Conservation (phyloP, 805 yeast genomes). For the Candida sonorensis region DNA sequence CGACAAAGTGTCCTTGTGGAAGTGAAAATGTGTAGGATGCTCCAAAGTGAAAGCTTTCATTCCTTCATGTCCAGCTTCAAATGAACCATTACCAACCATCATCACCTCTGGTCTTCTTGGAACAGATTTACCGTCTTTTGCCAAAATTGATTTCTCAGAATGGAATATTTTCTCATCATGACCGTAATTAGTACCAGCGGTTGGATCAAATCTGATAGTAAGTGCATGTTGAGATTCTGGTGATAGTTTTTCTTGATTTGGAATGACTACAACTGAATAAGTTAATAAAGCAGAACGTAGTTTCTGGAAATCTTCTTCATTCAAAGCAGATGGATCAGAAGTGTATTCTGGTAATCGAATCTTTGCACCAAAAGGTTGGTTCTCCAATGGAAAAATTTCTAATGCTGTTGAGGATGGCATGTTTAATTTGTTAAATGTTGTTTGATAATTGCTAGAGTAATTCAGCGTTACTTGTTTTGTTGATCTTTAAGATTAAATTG, state of each 20-base stretch:
- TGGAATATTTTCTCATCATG: slow-evolving; percentile 72
- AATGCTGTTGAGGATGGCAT: slow-evolving; percentile 22
- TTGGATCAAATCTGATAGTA: slow-evolving; percentile 74
- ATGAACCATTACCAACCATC: slow-evolving; percentile 77
- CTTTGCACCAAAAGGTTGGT: slow-evolving; percentile 62
- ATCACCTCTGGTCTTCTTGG: slow-evolving; percentile 86
- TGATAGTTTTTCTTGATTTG: slow-evolving; percentile 56
- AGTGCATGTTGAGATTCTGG: slow-evolving; percentile 73
- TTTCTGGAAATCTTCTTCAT: slow-evolving; percentile 55
- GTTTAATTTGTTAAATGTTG: not conserved
- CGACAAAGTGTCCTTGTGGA: slow-evolving; percentile 63
- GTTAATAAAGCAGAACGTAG: slow-evolving; percentile 60
- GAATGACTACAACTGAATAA: slow-evolving; percentile 68
- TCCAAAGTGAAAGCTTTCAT: slow-evolving; percentile 52
- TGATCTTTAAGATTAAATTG: no score
- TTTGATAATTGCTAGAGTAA: not conserved
- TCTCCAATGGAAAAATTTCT: slow-evolving; percentile 39
- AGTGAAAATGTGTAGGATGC: slow-evolving; percentile 79
- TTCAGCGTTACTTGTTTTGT: no score
- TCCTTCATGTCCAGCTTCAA: slow-evolving; percentile 36
- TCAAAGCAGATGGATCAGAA: slow-evolving; percentile 65
- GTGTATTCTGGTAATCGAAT: slow-evolving; percentile 60
- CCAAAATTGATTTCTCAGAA: slow-evolving; percentile 58
- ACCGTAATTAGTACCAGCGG: slow-evolving; percentile 65
- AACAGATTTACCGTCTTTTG: slow-evolving; percentile 74